A percentile compares a stretch with the other conserved stretches of the same genome.
phyloP scores from a whole-genome alignment of 1,284 basidiomycete genomes.

The Ceratobasidium sp. region DNA sequence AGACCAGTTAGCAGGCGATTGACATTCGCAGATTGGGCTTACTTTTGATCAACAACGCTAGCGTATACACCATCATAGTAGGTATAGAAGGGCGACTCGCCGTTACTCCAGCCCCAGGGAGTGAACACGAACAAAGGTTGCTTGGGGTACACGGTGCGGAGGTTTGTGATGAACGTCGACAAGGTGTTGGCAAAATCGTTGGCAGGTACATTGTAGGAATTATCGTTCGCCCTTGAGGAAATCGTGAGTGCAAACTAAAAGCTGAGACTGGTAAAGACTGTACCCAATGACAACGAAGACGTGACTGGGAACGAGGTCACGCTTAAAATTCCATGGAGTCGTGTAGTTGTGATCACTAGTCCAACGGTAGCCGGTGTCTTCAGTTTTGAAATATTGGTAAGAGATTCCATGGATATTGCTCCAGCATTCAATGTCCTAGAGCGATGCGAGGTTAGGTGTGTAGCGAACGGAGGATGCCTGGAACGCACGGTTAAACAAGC shows the following conservation, averaged over 20 bases:
- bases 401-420: constrained; percentile 64
- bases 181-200: constrained; percentile 52
- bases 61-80: constrained; percentile 61
- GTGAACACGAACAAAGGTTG: constrained; percentile 63
- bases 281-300: constrained; percentile 64
- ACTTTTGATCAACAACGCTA: constrained; percentile 55
- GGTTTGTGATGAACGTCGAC: constrained; percentile 51
- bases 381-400: constrained; percentile 57
- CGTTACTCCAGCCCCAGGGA: constrained; percentile 65
- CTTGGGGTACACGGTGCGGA: constrained; percentile 55
- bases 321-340: constrained; percentile 62
- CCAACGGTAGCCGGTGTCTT: constrained; percentile 62
- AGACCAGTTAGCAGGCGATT: not conserved
- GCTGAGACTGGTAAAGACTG: constrained; percentile 38
- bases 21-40: constrained; percentile 33
- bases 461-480: not conserved
- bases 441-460: not conserved
- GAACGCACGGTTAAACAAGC: constrained; percentile 56
- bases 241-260: not conserved
- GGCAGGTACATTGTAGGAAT: constrained; percentile 46
- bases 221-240: constrained; percentile 48
- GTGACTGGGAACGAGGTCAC: constrained; percentile 59
- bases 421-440: constrained; percentile 61
- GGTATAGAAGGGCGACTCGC: constrained; percentile 49
- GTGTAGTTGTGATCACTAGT: constrained; percentile 64